These are phyloP conservation scores for Ramularia endophylla DNA, from an alignment of 2,329 filamentous ascomycete species.

Conservation along the genomic window DNA sequence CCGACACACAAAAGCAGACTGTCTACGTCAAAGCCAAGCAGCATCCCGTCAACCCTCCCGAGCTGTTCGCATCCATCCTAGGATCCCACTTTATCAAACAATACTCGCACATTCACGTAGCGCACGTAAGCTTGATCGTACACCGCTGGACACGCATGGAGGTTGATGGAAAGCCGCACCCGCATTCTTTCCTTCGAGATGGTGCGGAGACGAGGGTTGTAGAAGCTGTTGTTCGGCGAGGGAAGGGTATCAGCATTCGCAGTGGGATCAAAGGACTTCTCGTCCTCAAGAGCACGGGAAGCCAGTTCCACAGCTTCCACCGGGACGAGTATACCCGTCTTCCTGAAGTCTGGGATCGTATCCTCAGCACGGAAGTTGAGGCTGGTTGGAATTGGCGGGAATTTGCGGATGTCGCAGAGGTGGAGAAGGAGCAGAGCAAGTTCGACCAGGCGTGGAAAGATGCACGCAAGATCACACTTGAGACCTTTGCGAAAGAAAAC, in stretches of 20 bases:
- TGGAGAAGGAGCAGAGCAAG: constrained; percentile 55
- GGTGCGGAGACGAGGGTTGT: constrained; percentile 82
- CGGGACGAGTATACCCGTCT: constrained; percentile 91
- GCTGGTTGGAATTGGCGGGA: constrained; percentile 78
- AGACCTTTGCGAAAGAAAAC: constrained; percentile 82
- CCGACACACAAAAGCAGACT: constrained; percentile 96
- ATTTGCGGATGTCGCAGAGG: constrained; percentile 61
- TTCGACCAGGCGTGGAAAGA: constrained; percentile 76
- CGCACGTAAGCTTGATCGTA: constrained; percentile 73
- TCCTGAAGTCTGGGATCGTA: constrained; percentile 86
- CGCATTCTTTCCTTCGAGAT: constrained; percentile 90
- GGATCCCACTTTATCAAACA: constrained; percentile 82
- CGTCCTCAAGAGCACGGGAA: constrained; percentile 94
- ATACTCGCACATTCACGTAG: constrained; percentile 81
- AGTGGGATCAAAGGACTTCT: constrained; percentile 70
- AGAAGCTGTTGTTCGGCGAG: constrained; percentile 61
- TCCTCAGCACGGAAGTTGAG: constrained; percentile 89
- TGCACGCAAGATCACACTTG: constrained; percentile 80
- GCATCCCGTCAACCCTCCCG: constrained; percentile 83
- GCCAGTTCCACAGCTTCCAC: constrained; percentile 91
- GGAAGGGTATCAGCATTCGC: constrained; percentile 65
- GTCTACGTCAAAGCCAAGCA: constrained; percentile 88
- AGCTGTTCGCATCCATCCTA: constrained; percentile 81
- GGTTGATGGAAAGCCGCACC: constrained; percentile 82
- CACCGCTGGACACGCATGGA: constrained; percentile 90